Base-by-base conservation (phyloP, 2,329 filamentous ascomycete genomes). In the Hirsutella rhossiliensis region DNA sequence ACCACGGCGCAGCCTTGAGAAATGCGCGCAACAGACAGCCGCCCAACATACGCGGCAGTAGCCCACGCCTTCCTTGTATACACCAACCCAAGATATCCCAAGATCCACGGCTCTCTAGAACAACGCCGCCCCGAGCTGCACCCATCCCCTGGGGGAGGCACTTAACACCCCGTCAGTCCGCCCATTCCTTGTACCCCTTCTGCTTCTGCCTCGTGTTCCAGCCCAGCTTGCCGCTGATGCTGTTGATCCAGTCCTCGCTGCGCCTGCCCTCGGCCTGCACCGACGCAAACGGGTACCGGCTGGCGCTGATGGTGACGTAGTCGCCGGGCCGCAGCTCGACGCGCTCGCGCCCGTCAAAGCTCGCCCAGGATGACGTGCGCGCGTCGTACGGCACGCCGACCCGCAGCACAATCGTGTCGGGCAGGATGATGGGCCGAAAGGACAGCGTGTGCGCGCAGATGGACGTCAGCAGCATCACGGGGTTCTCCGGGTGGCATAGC, bases 351-450 rank as follows among this genome's bases (percentile, higher is more conserved):
- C 92, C 92, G 62, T 98, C 92, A 60, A 98, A 98, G 62, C 87
- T 94, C n/a, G 89, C 92, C 90, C 92, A 98, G 36, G 84, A 89
- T 53, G 80, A 84, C 5, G 87, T 88, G 41, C 92, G 74, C 9
- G 89, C 87, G 62, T 94, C 83, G 61, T 95, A 97, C 0, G 92
- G 92, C n/a, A 97, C 89, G 11, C 90, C 92, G 17, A 95, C 75
- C 32, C 92, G 80, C 47, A 98, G 71, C 1, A 97, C 90, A 49
- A 97, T 94, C 0, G 90, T 96, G 64, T 98, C 92, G 0, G 92
- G 92, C 3, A 97, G 72, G 56, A 97, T 92, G 55, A 97, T 92
- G n/a, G 90, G 90, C 11, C 92, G 76, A 72, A 97, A 97, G 3
- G 87, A 94, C 3, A 97, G 73, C 0, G 90, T 96, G 63, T 97